Evolutionary conservation across 2,329 filamentous ascomycete genomes (phyloP).

Genomic region (Alternaria sp.): DNA sequence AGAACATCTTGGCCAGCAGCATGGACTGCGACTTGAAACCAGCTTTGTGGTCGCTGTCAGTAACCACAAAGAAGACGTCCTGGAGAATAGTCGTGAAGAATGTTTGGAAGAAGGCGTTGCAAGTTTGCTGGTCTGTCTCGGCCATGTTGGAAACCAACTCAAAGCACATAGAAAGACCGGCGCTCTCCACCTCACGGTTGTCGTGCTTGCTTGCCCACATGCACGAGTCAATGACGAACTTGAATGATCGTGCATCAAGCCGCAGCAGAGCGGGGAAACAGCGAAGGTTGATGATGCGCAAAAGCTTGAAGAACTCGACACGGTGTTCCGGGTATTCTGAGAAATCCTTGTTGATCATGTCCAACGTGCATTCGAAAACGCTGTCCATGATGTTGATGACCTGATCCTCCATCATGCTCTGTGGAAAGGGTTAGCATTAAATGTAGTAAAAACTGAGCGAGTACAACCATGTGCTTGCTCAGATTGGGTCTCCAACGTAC

Average conservation of each 20-base stretch:
- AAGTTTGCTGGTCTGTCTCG: slow-evolving; percentile 83
- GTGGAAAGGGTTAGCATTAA: slow-evolving; percentile 34
- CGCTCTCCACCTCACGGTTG: slow-evolving; percentile 96
- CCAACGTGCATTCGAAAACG: slow-evolving; percentile 96
- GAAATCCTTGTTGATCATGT: slow-evolving; percentile 99
- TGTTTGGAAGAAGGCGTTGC: slow-evolving; percentile 96
- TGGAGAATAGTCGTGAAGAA: slow-evolving; percentile 96
- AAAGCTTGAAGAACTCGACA: slow-evolving; percentile 98
- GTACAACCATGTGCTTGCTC: slow-evolving; percentile 59
- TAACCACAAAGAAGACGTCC: slow-evolving; percentile 97
- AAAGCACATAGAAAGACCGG: slow-evolving; percentile 96
- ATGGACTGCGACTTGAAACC: slow-evolving; percentile 98
- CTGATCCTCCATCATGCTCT: slow-evolving; percentile 97
- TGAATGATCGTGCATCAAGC: slow-evolving; percentile 95
- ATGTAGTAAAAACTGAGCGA: slow-evolving; percentile 31
- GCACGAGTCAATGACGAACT: slow-evolving; percentile 98
- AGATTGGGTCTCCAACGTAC: slow-evolving; percentile 71
- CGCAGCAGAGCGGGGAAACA: slow-evolving; percentile 96
- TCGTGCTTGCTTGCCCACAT: slow-evolving; percentile 99
- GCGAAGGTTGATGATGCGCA: slow-evolving; percentile 94
- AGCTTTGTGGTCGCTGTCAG: slow-evolving; percentile 97
- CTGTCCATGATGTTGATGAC: slow-evolving; percentile 98
- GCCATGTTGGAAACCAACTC: slow-evolving; percentile 98
- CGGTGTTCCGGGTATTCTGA: slow-evolving; percentile 98
- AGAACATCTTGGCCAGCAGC: slow-evolving; percentile 93